These are phyloP conservation scores for Acanthamoeba castellanii DNA, from an alignment of 208 protist species.

Conservation along the genomic window DNA sequence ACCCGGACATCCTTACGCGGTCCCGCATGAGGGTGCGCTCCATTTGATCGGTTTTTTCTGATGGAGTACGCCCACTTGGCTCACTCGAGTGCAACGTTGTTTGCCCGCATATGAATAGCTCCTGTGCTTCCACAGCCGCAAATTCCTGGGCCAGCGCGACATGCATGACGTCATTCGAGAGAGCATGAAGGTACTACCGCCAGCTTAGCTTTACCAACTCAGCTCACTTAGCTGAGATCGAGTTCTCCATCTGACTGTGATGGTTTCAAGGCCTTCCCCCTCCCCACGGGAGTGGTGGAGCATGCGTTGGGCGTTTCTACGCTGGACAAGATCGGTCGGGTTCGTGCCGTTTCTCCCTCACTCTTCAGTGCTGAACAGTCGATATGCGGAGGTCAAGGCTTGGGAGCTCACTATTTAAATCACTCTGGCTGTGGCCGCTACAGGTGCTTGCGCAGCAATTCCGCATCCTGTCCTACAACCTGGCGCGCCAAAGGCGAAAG, in stretches of 20 bases:
- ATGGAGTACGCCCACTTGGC: too few relatives aligned
- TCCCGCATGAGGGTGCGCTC: not conserved
- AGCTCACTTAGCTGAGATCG: not conserved
- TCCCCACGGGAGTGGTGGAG: not conserved
- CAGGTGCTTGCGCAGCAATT: slow-evolving; percentile 18
- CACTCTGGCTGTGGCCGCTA: not conserved
- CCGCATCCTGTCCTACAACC: slow-evolving; percentile 14
- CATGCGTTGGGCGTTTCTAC: not conserved
- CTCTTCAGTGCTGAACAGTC: not conserved
- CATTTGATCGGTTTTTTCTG: too few relatives aligned
- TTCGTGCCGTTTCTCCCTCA: not conserved
- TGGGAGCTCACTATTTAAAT: not conserved
- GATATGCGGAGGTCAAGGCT: not conserved
- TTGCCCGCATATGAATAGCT: not conserved
- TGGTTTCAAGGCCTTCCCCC: not conserved
- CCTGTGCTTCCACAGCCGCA: slow-evolving; percentile 8
- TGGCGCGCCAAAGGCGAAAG: slow-evolving; percentile 11
- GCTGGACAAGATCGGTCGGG: slow-evolving; percentile 5
- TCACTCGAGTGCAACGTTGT: not conserved
- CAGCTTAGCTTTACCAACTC: too few relatives aligned
- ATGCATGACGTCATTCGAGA: slow-evolving; percentile 34
- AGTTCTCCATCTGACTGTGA: not conserved
- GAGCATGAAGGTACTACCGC: slow-evolving; percentile 14
- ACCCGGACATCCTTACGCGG: slow-evolving; percentile 40
- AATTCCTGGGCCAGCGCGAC: not conserved